Conservation (phyloP, 768 basidiomycete species). For the Pleurotus tuber-regium region DNA sequence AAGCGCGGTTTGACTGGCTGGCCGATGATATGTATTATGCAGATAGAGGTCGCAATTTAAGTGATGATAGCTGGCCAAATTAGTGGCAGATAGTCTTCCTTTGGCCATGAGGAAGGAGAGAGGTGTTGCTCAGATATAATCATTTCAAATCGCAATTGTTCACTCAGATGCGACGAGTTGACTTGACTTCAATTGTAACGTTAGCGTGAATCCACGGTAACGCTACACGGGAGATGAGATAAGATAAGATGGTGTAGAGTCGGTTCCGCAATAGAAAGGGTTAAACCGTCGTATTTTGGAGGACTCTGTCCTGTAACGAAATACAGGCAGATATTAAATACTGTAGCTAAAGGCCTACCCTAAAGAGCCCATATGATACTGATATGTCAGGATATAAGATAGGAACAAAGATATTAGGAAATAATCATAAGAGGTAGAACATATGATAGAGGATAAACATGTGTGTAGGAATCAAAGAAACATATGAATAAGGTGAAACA, state of each 20-base stretch:
- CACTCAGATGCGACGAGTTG: too few relatives aligned
- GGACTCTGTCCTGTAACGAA: background rate
- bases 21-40: slow-evolving; percentile 37
- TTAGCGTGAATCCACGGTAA: background rate
- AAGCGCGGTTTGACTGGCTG: slow-evolving; percentile 3
- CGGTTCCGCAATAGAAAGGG: background rate
- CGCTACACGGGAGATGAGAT: background rate
- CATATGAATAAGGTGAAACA: too few relatives aligned
- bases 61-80: slow-evolving; percentile 44
- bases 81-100: slow-evolving; percentile 39
- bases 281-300: background rate
- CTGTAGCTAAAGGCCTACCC: background rate
- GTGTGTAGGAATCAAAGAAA: background rate
- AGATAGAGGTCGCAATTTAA: slow-evolving; percentile 45
- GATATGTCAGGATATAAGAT: too few relatives aligned
- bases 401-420: too few relatives aligned
- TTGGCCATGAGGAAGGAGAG: slow-evolving; percentile 1
- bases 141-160: too few relatives aligned
- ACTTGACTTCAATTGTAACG: background rate
- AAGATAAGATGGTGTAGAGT: background rate
- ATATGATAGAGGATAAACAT: background rate
- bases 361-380: too few relatives aligned
- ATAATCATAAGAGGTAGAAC: too few relatives aligned
- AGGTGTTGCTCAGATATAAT: background rate
- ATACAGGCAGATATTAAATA: background rate